Percentiles rank a stretch among this genome's conserved stretches.
Conservation (phyloP, 2,329 filamentous ascomycete genomes). For the Neopestalotiopsis clavispora region DNA sequence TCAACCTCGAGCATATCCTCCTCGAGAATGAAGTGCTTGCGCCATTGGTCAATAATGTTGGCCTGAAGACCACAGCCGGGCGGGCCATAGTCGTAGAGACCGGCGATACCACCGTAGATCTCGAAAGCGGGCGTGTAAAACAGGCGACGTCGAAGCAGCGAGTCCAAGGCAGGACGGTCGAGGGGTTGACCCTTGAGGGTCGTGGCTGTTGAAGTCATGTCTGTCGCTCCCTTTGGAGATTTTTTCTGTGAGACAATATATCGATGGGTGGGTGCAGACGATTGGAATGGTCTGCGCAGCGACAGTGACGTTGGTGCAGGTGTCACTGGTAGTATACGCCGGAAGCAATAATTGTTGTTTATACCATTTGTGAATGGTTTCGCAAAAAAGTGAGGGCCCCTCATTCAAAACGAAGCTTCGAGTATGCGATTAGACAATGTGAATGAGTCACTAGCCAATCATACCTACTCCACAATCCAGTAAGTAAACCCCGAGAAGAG, state of each 20-base stretch:
- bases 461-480: constrained; percentile 6
- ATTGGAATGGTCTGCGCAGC: not conserved
- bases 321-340: not conserved
- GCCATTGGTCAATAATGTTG: constrained; percentile 87
- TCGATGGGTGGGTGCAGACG: constrained; percentile 5
- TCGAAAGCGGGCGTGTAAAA: constrained; percentile 98
- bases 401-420: constrained; percentile 18
- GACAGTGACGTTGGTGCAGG: not conserved
- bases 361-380: constrained; percentile 20
- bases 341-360: constrained; percentile 16
- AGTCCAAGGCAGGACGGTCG: constrained; percentile 81
- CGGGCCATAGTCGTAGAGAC: constrained; percentile 92
- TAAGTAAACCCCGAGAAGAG: constrained; percentile 2
- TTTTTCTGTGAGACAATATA: not conserved
- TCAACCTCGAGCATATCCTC: constrained; percentile 97
- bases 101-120: constrained; percentile 88
- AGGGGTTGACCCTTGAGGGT: constrained; percentile 90
- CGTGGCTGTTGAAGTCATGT: constrained; percentile 60
- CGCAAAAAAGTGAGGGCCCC: constrained; percentile 18
- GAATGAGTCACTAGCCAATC: constrained; percentile 11
- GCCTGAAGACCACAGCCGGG: constrained; percentile 85
- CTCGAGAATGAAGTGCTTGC: constrained; percentile 91
- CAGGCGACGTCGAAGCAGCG: constrained; percentile 82
- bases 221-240: not conserved
- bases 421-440: constrained; percentile 16